Conservation (phyloP, 2,329 filamentous ascomycete genomes). For the Cytospora chrysosperma region DNA sequence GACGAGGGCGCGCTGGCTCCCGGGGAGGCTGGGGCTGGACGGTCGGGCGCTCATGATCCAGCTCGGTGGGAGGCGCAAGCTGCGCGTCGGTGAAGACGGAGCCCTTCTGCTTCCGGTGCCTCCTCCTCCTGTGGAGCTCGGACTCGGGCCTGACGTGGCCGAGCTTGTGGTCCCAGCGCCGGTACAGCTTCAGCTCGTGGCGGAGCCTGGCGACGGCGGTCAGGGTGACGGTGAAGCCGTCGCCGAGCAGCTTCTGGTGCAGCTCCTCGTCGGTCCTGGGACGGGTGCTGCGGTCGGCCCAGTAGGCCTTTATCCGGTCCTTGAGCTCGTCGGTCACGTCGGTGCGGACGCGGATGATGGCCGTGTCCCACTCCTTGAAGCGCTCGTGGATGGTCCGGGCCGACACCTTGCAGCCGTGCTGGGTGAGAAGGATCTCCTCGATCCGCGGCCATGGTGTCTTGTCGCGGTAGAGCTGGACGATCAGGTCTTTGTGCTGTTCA, state of each 20-base stretch:
- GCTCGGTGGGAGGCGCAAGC: background rate
- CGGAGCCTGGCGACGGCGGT: background rate
- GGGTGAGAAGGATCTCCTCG: background rate
- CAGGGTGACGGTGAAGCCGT: slow-evolving; percentile 10
- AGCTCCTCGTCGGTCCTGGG: slow-evolving; percentile 16
- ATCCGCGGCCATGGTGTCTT: slow-evolving; percentile 8
- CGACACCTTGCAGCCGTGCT: background rate
- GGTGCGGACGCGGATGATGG: slow-evolving; percentile 34
- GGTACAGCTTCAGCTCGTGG: slow-evolving; percentile 4
- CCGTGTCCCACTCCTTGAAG: slow-evolving; percentile 26
- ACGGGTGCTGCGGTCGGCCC: slow-evolving; percentile 1
- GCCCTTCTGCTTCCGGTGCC: slow-evolving; percentile 5
- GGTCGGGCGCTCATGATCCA: background rate
- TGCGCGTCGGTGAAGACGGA: slow-evolving; percentile 4
- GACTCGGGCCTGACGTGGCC: slow-evolving; percentile 4
- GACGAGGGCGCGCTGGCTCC: background rate
- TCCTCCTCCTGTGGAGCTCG: slow-evolving; percentile 6
- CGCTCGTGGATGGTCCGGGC: background rate
- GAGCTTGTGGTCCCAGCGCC: slow-evolving; percentile 10
- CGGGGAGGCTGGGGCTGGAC: background rate
- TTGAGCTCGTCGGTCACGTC: slow-evolving; percentile 30
- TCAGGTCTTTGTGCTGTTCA: slow-evolving; percentile 14
- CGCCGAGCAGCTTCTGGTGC: background rate
- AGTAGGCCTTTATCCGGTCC: slow-evolving; percentile 33
- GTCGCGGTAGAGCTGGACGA: slow-evolving; percentile 9